A percentile compares a stretch with the other conserved stretches of the same genome.
Conservation (phyloP, 148 eudicot genomes). For the Arbutus unedo region DNA sequence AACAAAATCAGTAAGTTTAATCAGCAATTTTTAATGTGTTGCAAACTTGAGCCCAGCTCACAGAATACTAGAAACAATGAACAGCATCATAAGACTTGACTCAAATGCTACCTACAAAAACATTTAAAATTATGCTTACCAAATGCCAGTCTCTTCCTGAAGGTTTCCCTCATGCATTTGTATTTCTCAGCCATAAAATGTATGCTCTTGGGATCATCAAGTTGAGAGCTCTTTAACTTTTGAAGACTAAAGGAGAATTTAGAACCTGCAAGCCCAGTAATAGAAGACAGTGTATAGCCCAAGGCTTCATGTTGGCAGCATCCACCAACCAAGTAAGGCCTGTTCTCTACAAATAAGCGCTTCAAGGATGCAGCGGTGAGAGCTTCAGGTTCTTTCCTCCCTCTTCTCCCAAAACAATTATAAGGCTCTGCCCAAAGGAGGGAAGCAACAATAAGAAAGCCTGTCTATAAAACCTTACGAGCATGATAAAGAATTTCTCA, state of each 20-base stretch:
- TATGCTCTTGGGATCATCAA: conserved; percentile 44
- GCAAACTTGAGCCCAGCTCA: neutral
- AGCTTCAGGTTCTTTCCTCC: conserved; percentile 83
- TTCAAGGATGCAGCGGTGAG: conserved; percentile 78
- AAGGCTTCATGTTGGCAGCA: conserved; percentile 48
- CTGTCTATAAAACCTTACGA: neutral
- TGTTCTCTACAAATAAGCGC: conserved; percentile 79
- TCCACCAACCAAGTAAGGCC: conserved; percentile 86
- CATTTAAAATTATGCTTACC: conserved; percentile 45
- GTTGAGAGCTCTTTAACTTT: conserved; percentile 33
- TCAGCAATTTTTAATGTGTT: neutral
- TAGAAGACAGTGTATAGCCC: conserved; percentile 29
- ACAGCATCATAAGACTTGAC: neutral
- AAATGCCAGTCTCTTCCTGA: conserved; percentile 78
- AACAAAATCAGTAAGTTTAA: neutral
- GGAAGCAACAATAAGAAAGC: conserved; percentile 14
- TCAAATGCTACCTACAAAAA: neutral
- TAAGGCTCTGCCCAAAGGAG: conserved; percentile 68
- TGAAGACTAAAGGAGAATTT: conserved; percentile 35
- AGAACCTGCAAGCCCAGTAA: conserved; percentile 31
- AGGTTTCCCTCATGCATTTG: conserved; percentile 73
- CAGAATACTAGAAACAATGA: neutral
- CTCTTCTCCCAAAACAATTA: conserved; percentile 73
- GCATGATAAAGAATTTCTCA: conserved; percentile 1
- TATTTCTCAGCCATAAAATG: conserved; percentile 88